A percentile compares a stretch with the other conserved stretches of the same genome.
phyloP scores from a whole-genome alignment of 495 filamentous ascomycete species.

The Sphaerosporella brunnea region DNA sequence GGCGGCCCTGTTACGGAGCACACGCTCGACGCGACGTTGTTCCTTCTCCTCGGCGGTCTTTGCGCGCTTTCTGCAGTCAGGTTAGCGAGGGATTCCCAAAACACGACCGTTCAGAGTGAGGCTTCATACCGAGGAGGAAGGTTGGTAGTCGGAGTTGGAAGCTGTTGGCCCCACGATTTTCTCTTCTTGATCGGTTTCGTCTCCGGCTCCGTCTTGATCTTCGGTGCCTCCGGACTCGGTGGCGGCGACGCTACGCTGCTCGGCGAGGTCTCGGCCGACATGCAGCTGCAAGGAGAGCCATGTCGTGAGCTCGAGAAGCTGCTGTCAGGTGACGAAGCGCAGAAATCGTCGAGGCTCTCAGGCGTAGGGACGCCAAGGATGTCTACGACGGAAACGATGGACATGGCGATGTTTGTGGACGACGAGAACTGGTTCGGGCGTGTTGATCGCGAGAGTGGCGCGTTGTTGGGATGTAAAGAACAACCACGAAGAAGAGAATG shows the following conservation, averaged over 20 bases:
- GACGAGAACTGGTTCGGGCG: too few relatives aligned
- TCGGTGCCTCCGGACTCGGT: neutral
- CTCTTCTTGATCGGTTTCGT: conserved; percentile 83
- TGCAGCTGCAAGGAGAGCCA: neutral
- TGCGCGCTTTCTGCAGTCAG: conserved; percentile 59
- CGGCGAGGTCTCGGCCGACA: neutral
- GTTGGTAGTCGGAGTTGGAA: conserved; percentile 91
- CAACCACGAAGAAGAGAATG: too few relatives aligned
- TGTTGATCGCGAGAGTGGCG: too few relatives aligned
- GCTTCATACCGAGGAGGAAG: conserved; percentile 84
- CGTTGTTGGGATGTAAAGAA: too few relatives aligned
- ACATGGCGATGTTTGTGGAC: neutral
- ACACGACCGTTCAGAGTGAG: too few relatives aligned
- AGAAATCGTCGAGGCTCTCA: neutral
- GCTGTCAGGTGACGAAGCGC: neutral
- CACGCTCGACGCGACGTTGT: conserved; percentile 90
- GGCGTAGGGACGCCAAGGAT: neutral
- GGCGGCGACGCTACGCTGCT: neutral
- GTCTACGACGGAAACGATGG: neutral
- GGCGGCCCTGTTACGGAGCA: conserved; percentile 85
- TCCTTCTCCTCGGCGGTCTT: conserved; percentile 99
- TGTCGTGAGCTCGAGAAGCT: neutral
- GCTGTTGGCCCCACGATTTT: conserved; percentile 97
- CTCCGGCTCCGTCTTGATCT: conserved; percentile 31
- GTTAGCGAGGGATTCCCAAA: too few relatives aligned